A percentile compares a stretch with the other conserved stretches of the same genome.
These are phyloP conservation scores for Ophiosphaerella narmari DNA, from an alignment of 2,329 filamentous ascomycete genomes.

Conservation along the genomic window DNA sequence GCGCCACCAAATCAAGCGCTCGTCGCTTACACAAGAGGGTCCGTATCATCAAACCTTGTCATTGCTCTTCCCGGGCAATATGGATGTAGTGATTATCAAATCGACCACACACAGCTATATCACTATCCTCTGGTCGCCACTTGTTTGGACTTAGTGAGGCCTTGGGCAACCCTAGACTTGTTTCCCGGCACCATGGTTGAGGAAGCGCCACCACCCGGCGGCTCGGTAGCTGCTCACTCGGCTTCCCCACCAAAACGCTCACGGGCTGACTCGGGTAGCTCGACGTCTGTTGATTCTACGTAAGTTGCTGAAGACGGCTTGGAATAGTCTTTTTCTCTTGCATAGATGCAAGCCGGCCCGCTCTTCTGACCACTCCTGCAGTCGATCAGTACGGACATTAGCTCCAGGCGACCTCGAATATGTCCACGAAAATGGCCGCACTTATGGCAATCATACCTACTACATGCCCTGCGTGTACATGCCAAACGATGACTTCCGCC, in stretches of 20 bases:
- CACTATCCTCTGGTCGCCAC: constrained; percentile 17
- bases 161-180: constrained; percentile 13
- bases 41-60: constrained; percentile 22
- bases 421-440: constrained; percentile 64
- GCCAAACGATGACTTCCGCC: constrained; percentile 57
- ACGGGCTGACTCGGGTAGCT: constrained; percentile 39
- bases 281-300: constrained; percentile 40
- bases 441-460: constrained; percentile 65
- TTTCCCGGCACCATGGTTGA: constrained; percentile 44
- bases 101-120: constrained; percentile 3
- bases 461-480: constrained; percentile 62
- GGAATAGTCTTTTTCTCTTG: too few relatives aligned
- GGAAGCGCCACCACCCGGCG: constrained; percentile 45
- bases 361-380: constrained; percentile 14
- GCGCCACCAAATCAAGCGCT: constrained; percentile 28
- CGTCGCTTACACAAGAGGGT: constrained; percentile 18
- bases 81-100: constrained; percentile 8
- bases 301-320: constrained; percentile 22
- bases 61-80: constrained; percentile 9
- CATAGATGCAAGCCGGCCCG: background rate
- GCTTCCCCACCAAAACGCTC: constrained; percentile 39
- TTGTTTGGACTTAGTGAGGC: constrained; percentile 17
- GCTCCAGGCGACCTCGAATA: constrained; percentile 58
- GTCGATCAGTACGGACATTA: constrained; percentile 44
- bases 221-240: constrained; percentile 42